Evolutionary conservation across 2,329 filamentous ascomycete genomes (phyloP).

Genomic region (Thelonectria discophora): DNA sequence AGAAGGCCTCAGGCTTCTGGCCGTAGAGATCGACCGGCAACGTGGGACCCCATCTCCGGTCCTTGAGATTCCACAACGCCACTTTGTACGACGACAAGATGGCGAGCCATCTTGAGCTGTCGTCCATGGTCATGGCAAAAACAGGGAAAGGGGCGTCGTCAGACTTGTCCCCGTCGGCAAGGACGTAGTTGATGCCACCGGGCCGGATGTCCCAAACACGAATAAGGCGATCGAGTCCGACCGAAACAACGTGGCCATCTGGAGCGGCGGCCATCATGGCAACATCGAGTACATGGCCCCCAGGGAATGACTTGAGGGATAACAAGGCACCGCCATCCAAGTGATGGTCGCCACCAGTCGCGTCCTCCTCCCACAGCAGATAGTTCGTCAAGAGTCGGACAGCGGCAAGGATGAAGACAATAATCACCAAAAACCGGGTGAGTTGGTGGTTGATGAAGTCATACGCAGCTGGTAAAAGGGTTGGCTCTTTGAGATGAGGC

Average conservation of each 20-base stretch:
- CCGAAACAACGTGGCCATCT: constrained; percentile 72
- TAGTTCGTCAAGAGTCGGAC: constrained; percentile 79
- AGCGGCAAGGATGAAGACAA: constrained; percentile 69
- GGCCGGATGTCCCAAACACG: constrained; percentile 71
- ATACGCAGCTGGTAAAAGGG: constrained; percentile 56
- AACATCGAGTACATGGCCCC: constrained; percentile 75
- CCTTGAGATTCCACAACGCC: constrained; percentile 69
- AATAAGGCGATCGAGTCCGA: constrained; percentile 75
- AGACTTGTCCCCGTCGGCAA: constrained; percentile 52
- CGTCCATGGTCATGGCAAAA: constrained; percentile 70
- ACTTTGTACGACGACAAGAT: constrained; percentile 68
- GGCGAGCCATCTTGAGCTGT: constrained; percentile 71
- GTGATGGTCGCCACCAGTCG: constrained; percentile 55
- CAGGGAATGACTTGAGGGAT: constrained; percentile 66
- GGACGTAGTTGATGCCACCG: constrained; percentile 52
- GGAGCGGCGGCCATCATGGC: constrained; percentile 69
- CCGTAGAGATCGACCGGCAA: constrained; percentile 60
- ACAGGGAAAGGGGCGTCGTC: constrained; percentile 65
- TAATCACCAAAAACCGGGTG: constrained; percentile 67
- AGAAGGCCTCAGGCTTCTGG: constrained; percentile 69
- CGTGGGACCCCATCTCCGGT: constrained; percentile 64
- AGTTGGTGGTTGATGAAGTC: constrained; percentile 73
- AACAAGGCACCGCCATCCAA: constrained; percentile 60
- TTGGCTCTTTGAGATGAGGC: constrained; percentile 54
- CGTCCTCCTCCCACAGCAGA: constrained; percentile 72